phyloP scores from a whole-genome alignment of 2,329 filamentous ascomycete species.

The Pseudogymnoascus sp. region DNA sequence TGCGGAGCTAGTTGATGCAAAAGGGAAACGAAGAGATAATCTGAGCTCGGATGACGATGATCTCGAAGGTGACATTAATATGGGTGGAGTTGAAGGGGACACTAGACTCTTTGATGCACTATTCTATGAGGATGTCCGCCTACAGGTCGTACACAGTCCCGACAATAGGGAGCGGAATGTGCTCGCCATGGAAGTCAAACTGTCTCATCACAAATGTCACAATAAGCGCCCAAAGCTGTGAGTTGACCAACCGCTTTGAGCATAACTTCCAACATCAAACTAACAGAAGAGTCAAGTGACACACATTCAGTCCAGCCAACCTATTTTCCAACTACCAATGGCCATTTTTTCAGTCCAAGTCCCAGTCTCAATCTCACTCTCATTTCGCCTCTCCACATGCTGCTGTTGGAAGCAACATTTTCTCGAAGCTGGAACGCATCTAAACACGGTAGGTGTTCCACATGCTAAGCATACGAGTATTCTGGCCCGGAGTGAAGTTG shows the following conservation, averaged over 20 bases:
- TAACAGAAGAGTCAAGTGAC: constrained; percentile 8
- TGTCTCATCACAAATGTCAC: constrained; percentile 15
- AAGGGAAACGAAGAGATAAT: constrained; percentile 12
- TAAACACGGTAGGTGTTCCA: constrained; percentile 15
- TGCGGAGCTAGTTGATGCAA: constrained; percentile 20
- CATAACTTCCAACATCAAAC: constrained; percentile 8
- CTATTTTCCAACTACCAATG: not conserved
- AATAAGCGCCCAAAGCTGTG: constrained; percentile 16
- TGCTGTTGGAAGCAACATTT: not conserved
- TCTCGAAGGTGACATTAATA: not conserved
- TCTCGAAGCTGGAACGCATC: not conserved
- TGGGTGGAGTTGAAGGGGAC: not conserved
- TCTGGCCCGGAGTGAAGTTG: constrained; percentile 29
- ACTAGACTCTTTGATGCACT: constrained; percentile 2
- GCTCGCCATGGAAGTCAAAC: constrained; percentile 8
- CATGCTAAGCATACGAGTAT: constrained; percentile 15
- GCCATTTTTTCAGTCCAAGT: not conserved
- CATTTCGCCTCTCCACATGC: not conserved
- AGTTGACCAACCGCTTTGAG: constrained; percentile 9
- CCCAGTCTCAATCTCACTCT: not conserved
- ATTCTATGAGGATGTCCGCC: constrained; percentile 11
- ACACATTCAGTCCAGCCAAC: not conserved
- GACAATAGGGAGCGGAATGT: constrained; percentile 4
- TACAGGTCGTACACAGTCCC: constrained; percentile 13
- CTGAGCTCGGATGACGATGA: constrained; percentile 6